These are phyloP conservation scores for Thalassiosira hispida DNA, from an alignment of 352 stramenopile genomes.

Conservation along the genomic window DNA sequence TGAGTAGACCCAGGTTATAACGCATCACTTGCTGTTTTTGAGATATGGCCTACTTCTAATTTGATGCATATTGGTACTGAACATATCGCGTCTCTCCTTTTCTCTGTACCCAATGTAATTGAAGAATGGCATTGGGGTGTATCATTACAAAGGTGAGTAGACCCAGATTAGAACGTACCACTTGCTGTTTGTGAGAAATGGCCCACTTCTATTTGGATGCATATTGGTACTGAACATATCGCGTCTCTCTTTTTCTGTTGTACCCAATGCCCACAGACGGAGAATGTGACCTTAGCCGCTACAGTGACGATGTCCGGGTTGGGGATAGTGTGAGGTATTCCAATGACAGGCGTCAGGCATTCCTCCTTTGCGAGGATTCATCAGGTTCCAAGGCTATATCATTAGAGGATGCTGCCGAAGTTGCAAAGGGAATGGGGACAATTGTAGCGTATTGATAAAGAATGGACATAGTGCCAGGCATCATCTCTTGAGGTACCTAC, in stretches of 20 bases:
- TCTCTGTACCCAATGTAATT: neutral
- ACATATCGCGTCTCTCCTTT: neutral
- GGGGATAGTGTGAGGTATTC: conserved; percentile 27
- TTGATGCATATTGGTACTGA: neutral
- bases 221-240: neutral
- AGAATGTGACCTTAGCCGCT: conserved; percentile 34
- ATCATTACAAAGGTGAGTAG: conserved; percentile 31
- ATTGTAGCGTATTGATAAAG: conserved; percentile 12
- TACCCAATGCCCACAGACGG: conserved; percentile 8
- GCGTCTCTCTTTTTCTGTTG: neutral
- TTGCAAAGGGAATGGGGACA: conserved; percentile 36
- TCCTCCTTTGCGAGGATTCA: conserved; percentile 19
- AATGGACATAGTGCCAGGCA: too few species aligned
- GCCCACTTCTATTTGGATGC: too few species aligned
- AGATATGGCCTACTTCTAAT: neutral
- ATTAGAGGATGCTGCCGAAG: conserved; percentile 22
- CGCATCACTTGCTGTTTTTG: neutral
- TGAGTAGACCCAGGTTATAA: neutral
- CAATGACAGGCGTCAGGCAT: conserved; percentile 15
- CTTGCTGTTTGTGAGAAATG: neutral
- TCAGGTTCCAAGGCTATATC: conserved; percentile 28
- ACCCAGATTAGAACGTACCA: neutral
- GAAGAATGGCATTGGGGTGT: conserved; percentile 44
- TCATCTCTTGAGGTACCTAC: too few species aligned
- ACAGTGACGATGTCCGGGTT: conserved; percentile 23